phyloP scores from a whole-genome alignment of 345 rosid genomes.

The Ceriops tagal region DNA sequence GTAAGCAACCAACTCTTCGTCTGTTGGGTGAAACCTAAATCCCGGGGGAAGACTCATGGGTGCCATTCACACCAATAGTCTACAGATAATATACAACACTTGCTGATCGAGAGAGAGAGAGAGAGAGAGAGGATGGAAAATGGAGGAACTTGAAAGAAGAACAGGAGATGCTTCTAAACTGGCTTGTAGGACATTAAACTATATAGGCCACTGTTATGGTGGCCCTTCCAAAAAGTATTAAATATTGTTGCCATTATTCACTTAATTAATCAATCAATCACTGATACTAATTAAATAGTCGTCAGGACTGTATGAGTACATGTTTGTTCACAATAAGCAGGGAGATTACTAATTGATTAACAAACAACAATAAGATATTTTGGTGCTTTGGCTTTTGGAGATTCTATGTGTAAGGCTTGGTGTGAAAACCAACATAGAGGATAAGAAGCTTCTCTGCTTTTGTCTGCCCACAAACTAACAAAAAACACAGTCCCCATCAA shows the following conservation, averaged over 20 bases:
- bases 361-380: background rate
- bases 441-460: conserved; percentile 57
- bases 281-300: no score
- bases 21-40: conserved; percentile 80
- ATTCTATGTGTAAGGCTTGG: conserved; percentile 40
- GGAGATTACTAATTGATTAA: conserved; percentile 13
- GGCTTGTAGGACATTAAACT: conserved; percentile 30
- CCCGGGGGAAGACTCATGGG: conserved; percentile 84
- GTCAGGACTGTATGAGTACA: no score
- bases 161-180: conserved; percentile 4
- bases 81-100: no score
- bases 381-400: conserved; percentile 39
- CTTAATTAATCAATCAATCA: no score
- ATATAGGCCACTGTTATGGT: conserved; percentile 34
- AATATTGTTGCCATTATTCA: no score
- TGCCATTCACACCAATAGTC: conserved; percentile 34
- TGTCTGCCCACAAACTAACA: conserved; percentile 48
- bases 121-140: conserved; percentile 10
- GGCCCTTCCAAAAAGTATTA: no score
- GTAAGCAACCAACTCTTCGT: conserved; percentile 75
- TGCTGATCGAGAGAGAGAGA: background rate
- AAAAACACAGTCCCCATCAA: conserved; percentile 25
- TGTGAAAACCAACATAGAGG: conserved; percentile 46
- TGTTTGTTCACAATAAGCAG: background rate
- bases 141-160: conserved; percentile 3